Conservation (phyloP, 1,139 yeast species). For the Casaregolazyma lundiana region DNA sequence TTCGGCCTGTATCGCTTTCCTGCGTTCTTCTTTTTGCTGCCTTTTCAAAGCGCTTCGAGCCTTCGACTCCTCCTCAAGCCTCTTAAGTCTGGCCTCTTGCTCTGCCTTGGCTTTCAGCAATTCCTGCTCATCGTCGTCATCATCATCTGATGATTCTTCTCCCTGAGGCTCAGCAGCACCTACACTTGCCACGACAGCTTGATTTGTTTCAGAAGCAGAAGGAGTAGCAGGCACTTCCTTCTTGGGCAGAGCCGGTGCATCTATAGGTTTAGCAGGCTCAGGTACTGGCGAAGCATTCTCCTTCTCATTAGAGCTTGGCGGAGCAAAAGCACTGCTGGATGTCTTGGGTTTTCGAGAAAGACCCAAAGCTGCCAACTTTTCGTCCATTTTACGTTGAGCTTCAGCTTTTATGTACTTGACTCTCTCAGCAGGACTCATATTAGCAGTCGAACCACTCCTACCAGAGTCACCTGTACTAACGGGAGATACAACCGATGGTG, state of each 20-base stretch:
- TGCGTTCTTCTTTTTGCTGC: constrained; percentile 51
- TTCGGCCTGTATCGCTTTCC: constrained; percentile 58
- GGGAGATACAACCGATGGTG: constrained; percentile 8
- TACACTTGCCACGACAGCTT: constrained; percentile 16
- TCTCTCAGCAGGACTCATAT: constrained; percentile 43
- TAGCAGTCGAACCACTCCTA: constrained; percentile 7
- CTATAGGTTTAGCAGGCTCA: constrained; percentile 12
- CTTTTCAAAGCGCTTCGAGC: constrained; percentile 34
- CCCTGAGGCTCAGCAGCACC: constrained; percentile 14
- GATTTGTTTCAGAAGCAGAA: neutral
- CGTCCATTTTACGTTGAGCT: constrained; percentile 87
- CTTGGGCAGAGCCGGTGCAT: neutral
- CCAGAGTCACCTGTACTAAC: constrained; percentile 5
- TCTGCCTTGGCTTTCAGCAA: constrained; percentile 45
- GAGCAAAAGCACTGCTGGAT: constrained; percentile 21
- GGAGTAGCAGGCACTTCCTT: neutral
- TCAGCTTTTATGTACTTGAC: constrained; percentile 84
- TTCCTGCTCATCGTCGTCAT: constrained; percentile 44
- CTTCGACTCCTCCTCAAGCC: constrained; percentile 26
- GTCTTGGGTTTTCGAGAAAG: constrained; percentile 43
- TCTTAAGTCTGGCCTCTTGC: constrained; percentile 27
- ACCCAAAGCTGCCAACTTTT: constrained; percentile 81
- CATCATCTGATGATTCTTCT: constrained; percentile 39
- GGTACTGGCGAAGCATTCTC: constrained; percentile 16
- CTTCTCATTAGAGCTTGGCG: constrained; percentile 18